Evolutionary conservation across 768 basidiomycete genomes (phyloP), one percentile per base, ranked within the genome.

Genomic region (Chalciporus chontae): DNA sequence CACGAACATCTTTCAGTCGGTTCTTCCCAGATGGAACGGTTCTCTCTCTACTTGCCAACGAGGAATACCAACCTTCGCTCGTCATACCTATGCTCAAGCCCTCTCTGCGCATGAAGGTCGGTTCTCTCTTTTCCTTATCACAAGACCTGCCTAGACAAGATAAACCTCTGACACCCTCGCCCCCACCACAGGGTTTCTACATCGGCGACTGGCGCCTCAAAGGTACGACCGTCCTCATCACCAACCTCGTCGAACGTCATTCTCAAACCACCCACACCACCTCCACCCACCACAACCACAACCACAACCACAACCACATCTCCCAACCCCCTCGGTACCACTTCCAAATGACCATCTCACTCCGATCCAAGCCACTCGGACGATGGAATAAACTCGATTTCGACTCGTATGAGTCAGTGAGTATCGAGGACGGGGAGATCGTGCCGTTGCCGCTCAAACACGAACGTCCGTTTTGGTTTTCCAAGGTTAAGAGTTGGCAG

Each of bases 401-500:
- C 18, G 62, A 73, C 40, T 73, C 76, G 10, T 95, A 95, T 65
- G 78, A 85, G 46, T 87, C 87, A 0, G 79, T 94, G 5, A 79
- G 87, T 49, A 58, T 88, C n/a, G 81, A 79, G 51, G 86, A 78
- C 15, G 91, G 89, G 3, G 91, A 93, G 62, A 72, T 77, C 11
- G 64, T 77, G 9, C 81, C 85, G 15, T 71, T 95, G 24, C 73
- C 80, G 9, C 69, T 94, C 57, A 90, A 89, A 62, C 83, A 93
- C 56, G 90, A 93, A 64, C 77, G 89, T 47, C 81, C 91, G n/a
- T 95, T 90, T 66, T 94, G 88, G 84, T 96, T 96, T 69, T 94
- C 91, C 37, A 93, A 88, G 68, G 90, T 93, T 57, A 77, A 77
- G 63, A 91, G 86, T 37, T 90, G 84, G 62, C 45, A 62, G 51